A percentile compares a stretch with the other conserved stretches of the same genome.
These are phyloP conservation scores for Halophytophthora batemanensis DNA, from an alignment of 352 stramenopile genomes.

Conservation along the genomic window DNA sequence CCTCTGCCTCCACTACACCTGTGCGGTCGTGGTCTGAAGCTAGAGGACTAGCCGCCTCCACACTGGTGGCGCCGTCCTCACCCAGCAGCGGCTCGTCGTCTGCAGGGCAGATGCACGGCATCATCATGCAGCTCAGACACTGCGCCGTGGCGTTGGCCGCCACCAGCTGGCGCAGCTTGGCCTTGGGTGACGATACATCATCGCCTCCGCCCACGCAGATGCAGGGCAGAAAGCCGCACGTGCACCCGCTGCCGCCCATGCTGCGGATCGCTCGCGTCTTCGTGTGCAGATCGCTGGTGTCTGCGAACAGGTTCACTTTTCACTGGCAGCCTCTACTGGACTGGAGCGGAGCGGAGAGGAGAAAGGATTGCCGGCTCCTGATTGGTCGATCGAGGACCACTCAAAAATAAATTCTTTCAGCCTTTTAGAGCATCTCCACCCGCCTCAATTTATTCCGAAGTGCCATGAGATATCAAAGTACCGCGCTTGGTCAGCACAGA, in stretches of 20 bases:
- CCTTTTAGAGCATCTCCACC: too few species aligned
- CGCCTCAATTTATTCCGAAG: too few species aligned
- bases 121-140: slow-evolving; percentile 72
- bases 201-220: slow-evolving; percentile 40
- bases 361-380: too few species aligned
- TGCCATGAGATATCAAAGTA: too few species aligned
- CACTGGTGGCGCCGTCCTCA: slow-evolving; percentile 44
- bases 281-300: too few species aligned
- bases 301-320: too few species aligned
- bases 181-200: slow-evolving; percentile 7
- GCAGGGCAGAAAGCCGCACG: slow-evolving; percentile 65
- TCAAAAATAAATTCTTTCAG: too few species aligned
- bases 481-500: too few species aligned
- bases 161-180: slow-evolving; percentile 54
- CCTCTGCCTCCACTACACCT: slow-evolving; percentile 13
- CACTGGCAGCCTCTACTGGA: too few species aligned
- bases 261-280: too few species aligned
- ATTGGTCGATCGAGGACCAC: too few species aligned
- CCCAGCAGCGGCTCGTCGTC: slow-evolving; percentile 32
- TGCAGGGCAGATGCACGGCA: slow-evolving; percentile 73
- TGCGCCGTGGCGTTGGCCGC: slow-evolving; percentile 50
- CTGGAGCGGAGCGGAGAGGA: too few species aligned
- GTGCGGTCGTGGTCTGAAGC: slow-evolving; percentile 17
- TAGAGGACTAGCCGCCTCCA: slow-evolving; percentile 36
- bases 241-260: slow-evolving; percentile 23